Percentiles rank a stretch among this genome's conserved stretches.
Evolutionary conservation across 140 eudicot genomes (phyloP).

Genomic region (Stevia rebaudiana): DNA sequence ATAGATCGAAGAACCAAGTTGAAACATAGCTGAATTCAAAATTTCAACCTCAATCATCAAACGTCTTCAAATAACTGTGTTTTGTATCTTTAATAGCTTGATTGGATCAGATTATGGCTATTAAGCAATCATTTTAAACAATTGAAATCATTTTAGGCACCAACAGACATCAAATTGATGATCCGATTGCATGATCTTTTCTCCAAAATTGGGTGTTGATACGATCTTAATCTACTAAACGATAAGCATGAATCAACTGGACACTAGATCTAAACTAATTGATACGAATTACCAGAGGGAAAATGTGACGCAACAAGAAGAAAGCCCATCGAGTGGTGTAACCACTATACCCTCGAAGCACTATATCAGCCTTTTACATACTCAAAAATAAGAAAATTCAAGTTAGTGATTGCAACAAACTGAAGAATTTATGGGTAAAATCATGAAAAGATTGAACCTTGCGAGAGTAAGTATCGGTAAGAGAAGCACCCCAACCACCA

Average conservation of each 20-base stretch:
- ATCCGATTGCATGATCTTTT: background rate
- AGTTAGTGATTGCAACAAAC: background rate
- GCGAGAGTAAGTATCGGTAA: constrained; percentile 73
- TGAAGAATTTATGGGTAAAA: background rate
- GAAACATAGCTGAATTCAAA: too few relatives aligned
- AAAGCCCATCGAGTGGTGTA: constrained; percentile 91
- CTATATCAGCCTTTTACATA: constrained; percentile 61
- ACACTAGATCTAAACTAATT: background rate
- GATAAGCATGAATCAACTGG: background rate
- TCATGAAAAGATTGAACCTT: constrained; percentile 38
- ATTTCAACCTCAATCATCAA: too few relatives aligned
- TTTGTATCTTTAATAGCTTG: background rate
- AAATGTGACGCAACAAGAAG: constrained; percentile 72
- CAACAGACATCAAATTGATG: background rate
- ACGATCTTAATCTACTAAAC: background rate
- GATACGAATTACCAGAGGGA: constrained; percentile 57
- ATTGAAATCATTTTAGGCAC: background rate
- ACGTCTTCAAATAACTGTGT: background rate
- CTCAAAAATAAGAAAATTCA: background rate
- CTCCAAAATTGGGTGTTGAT: background rate
- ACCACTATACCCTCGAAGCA: constrained; percentile 84
- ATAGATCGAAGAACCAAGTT: too few relatives aligned
- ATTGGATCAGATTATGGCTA: background rate
- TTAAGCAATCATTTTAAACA: background rate
- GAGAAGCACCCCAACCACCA: constrained; percentile 90